Conservation (phyloP, 2,329 filamentous ascomycete genomes). For the Aspergillus sp. region DNA sequence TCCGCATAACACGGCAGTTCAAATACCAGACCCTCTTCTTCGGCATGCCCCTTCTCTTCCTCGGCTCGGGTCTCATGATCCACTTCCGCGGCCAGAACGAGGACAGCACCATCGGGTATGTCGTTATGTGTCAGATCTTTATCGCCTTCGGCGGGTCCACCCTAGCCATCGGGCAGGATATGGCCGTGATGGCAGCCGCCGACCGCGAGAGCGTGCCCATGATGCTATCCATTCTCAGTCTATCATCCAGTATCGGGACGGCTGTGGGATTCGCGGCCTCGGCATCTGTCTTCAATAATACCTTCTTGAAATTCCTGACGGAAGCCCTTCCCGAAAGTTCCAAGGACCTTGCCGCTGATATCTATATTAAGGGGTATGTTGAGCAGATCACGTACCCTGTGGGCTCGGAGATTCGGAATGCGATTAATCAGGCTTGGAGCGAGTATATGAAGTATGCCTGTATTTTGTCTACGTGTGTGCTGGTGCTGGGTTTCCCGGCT, state of each 20-base stretch:
- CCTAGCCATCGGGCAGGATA: constrained; percentile 56
- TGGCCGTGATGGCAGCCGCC: constrained; percentile 58
- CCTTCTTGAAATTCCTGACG: constrained; percentile 51
- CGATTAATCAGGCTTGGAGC: constrained; percentile 37
- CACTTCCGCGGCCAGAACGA: constrained; percentile 53
- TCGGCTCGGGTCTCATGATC: constrained; percentile 58
- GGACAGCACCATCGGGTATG: constrained; percentile 45
- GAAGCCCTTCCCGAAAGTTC: constrained; percentile 18
- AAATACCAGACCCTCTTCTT: constrained; percentile 54
- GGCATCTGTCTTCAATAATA: constrained; percentile 57
- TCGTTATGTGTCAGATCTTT: constrained; percentile 58
- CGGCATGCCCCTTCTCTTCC: constrained; percentile 51
- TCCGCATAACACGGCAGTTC: constrained; percentile 53
- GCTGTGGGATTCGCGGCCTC: constrained; percentile 34
- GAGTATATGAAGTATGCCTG: constrained; percentile 31
- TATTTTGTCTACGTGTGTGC: constrained; percentile 32
- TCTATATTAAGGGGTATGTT: constrained; percentile 29
- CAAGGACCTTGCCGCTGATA: neutral
- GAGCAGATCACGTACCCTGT: constrained; percentile 27
- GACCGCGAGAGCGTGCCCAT: constrained; percentile 56
- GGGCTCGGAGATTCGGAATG: constrained; percentile 23
- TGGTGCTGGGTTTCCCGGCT: constrained; percentile 31
- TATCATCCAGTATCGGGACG: constrained; percentile 37
- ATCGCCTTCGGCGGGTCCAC: constrained; percentile 56
- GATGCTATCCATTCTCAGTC: constrained; percentile 38